Conservation (phyloP, 805 yeast genomes). For the Limtongia smithiae region DNA sequence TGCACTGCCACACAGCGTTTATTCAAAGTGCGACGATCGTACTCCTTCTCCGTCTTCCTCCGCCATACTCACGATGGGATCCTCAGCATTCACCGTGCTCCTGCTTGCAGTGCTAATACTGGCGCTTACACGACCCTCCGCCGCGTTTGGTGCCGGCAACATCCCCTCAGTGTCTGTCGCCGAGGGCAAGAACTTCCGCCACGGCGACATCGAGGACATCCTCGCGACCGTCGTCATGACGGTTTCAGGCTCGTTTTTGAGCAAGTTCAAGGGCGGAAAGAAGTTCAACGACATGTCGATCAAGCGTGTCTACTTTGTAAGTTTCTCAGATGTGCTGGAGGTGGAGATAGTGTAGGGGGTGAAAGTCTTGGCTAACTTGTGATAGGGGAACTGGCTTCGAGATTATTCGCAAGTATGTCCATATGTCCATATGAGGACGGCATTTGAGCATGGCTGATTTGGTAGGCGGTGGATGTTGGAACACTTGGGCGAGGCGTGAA, state of each 20-base stretch:
- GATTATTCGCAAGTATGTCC: constrained; percentile 31
- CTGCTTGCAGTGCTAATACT: neutral
- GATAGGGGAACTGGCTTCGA: constrained; percentile 31
- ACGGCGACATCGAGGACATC: constrained; percentile 33
- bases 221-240: constrained; percentile 28
- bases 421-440: neutral
- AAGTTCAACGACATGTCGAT: constrained; percentile 29
- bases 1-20: neutral
- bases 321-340: too few species aligned
- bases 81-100: neutral
- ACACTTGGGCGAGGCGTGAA: constrained; percentile 24
- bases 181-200: constrained; percentile 32
- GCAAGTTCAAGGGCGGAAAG: constrained; percentile 27
- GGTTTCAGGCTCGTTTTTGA: constrained; percentile 21
- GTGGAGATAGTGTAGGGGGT: too few species aligned
- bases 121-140: neutral
- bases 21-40: neutral
- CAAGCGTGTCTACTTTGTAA: constrained; percentile 30
- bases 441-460: neutral
- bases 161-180: constrained; percentile 30
- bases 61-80: neutral
- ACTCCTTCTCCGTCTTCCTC: neutral
- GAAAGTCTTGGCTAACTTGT: too few species aligned
- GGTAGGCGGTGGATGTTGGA: constrained; percentile 30
- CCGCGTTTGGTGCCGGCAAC: constrained; percentile 33